Conservation (phyloP, 495 filamentous ascomycete genomes). For the Aspergillus funiculosus region DNA sequence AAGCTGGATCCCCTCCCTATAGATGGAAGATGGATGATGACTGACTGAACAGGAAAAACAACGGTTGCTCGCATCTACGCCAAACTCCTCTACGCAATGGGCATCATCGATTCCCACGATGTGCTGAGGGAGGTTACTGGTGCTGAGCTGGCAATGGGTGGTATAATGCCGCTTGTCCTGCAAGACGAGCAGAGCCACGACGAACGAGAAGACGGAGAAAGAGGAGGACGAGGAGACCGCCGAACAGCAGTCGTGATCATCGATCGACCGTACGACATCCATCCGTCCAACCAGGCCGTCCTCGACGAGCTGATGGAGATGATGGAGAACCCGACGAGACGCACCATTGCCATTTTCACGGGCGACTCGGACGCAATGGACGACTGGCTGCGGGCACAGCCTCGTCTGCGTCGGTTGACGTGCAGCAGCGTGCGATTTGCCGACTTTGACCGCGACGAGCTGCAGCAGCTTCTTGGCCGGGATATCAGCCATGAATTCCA, state of each 20-base stretch:
- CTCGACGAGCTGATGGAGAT: constrained; percentile 11
- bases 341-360: constrained; percentile 60
- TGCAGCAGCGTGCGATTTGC: constrained; percentile 55
- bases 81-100: no score
- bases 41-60: no score
- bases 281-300: constrained; percentile 14
- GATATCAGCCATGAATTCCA: constrained; percentile 27
- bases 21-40: no score
- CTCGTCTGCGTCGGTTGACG: constrained; percentile 54
- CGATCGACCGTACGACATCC: constrained; percentile 52
- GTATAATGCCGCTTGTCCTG: no score
- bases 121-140: no score
- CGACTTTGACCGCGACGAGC: constrained; percentile 48
- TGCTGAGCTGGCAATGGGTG: no score
- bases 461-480: constrained; percentile 9
- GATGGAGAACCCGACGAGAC: constrained; percentile 40
- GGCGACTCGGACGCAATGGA: constrained; percentile 66
- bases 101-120: no score
- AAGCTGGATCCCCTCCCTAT: no score
- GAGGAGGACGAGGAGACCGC: no score
- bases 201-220: no score
- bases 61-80: no score
- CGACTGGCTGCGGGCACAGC: constrained; percentile 61
- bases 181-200: no score
- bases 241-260: constrained; percentile 62